phyloP scores from a whole-genome alignment of 306 rosid species.

The barrel medic (Medicago truncatula) region DNA sequence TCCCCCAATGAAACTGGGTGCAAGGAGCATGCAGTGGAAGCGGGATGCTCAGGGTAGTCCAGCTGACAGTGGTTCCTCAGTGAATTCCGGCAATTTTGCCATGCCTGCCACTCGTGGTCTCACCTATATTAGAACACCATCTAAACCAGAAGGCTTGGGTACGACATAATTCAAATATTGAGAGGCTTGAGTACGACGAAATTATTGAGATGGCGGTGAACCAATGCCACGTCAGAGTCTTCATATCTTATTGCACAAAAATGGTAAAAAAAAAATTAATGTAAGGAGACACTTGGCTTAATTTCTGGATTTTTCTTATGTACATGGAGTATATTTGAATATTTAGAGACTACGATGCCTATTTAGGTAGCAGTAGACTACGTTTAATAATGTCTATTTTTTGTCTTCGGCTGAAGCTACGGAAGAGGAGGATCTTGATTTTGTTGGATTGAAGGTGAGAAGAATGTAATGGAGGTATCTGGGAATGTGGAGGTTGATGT shows the following conservation, averaged over 20 bases:
- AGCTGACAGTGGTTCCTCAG: slow-evolving; percentile 56
- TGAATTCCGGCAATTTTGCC: slow-evolving; percentile 40
- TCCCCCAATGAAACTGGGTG: slow-evolving; percentile 66
- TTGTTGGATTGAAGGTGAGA: slow-evolving; percentile 36
- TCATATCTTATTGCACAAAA: slow-evolving; percentile 21
- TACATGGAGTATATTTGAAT: slow-evolving; percentile 54
- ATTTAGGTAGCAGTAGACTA: slow-evolving; percentile 31
- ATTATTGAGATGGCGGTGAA: background rate
- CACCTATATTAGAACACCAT: slow-evolving; percentile 82
- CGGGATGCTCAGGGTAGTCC: slow-evolving; percentile 67
- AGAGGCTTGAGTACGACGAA: background rate
- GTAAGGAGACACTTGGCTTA: slow-evolving; percentile 33
- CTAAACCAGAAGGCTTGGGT: slow-evolving; percentile 72
- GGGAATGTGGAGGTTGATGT: slow-evolving; percentile 23
- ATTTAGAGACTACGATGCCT: slow-evolving; percentile 36
- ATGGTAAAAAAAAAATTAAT: background rate
- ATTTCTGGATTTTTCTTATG: slow-evolving; percentile 47
- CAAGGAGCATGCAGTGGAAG: slow-evolving; percentile 97
- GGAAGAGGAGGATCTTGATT: slow-evolving; percentile 32
- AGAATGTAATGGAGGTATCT: slow-evolving; percentile 32
- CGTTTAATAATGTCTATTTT: slow-evolving; percentile 27
- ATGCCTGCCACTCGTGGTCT: slow-evolving; percentile 67
- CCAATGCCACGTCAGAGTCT: slow-evolving; percentile 12
- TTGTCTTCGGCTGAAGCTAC: slow-evolving; percentile 35
- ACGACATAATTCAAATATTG: slow-evolving; percentile 43